Conservation (phyloP, 78 protist genomes). For the Diacronema lutheri region DNA sequence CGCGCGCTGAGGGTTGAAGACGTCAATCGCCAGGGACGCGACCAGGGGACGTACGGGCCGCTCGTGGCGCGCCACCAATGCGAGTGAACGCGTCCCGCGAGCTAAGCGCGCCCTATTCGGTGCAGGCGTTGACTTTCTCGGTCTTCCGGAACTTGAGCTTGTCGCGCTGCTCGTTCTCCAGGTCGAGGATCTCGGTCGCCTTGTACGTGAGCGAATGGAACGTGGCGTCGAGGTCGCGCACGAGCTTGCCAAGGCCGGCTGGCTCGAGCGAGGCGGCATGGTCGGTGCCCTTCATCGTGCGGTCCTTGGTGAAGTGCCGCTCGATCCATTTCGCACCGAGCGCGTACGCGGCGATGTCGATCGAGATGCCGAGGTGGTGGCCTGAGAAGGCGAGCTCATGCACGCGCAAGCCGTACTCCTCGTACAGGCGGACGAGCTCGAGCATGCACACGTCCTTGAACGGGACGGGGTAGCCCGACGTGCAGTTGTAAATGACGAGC, state of each 20-base stretch:
- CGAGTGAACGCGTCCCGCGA: no score
- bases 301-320: conserved; percentile 25
- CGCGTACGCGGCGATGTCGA: conserved; percentile 19
- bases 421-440: neutral
- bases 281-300: conserved; percentile 18
- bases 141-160: conserved; percentile 3
- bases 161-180: conserved; percentile 16
- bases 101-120: no score
- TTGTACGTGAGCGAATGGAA: neutral
- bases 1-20: no score
- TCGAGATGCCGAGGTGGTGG: conserved; percentile 23
- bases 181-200: neutral
- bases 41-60: no score
- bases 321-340: conserved; percentile 6
- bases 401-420: neutral
- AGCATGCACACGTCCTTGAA: conserved; percentile 13
- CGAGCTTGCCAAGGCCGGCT: neutral
- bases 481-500: conserved; percentile 19
- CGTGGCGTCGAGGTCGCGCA: conserved; percentile 6
- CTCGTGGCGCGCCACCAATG: no score
- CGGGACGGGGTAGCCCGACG: conserved; percentile 19
- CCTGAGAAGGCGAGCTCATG: neutral
- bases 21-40: no score
- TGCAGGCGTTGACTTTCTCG: no score
- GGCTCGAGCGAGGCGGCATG: conserved; percentile 31